Percentiles rank a stretch among this genome's conserved stretches.
Conservation (phyloP, 2,329 filamentous ascomycete genomes). For the Botrytis pseudocinerea region DNA sequence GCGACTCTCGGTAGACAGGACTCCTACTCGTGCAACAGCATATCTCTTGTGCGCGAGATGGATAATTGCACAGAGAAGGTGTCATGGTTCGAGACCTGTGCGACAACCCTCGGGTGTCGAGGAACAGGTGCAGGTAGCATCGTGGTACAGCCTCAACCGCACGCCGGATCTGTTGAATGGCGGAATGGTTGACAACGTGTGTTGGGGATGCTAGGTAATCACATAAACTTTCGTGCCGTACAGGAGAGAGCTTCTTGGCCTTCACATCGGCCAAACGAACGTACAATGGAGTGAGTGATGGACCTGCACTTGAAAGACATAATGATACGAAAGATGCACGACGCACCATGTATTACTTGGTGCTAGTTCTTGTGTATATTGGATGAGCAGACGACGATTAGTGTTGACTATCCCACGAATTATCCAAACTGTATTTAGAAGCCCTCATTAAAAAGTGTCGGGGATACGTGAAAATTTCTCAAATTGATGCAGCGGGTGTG, state of each 20-base stretch:
- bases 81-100: neutral
- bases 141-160: neutral
- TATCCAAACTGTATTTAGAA: conserved; percentile 2
- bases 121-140: neutral
- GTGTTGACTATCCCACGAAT: neutral
- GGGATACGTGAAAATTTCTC: conserved; percentile 1
- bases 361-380: neutral
- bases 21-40: neutral
- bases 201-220: neutral
- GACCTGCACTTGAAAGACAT: neutral
- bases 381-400: neutral
- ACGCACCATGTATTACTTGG: neutral
- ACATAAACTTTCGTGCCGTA: neutral
- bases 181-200: neutral
- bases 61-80: neutral
- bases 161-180: neutral
- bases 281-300: neutral
- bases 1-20: neutral
- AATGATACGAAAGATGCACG: neutral
- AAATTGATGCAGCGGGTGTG: neutral
- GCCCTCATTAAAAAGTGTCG: conserved; percentile 5
- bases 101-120: too few species aligned
- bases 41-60: neutral
- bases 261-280: neutral
- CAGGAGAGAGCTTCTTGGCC: neutral